Base-by-base conservation (phyloP, 768 basidiomycete genomes). In the Tricholoma hemisulphureum region DNA sequence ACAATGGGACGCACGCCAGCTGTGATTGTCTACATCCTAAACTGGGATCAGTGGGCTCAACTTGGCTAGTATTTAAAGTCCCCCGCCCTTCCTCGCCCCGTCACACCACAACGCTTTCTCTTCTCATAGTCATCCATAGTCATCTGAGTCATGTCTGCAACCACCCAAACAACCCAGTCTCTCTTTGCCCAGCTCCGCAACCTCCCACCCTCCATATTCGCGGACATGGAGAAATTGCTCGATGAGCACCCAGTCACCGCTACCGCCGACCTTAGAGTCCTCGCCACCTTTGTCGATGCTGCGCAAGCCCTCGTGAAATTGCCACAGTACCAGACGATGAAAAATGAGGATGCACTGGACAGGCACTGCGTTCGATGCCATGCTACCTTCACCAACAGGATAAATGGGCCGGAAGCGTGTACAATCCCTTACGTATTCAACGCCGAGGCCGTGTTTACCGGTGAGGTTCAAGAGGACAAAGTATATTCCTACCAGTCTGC, bases 341-440 rank as follows among this genome's bases (percentile, higher is more conserved):
- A 52, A 23, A 34, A 48, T 26, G 53, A 53, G 31, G 45, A 54
- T 39, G 53, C 39, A 6, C 9, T 49, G 20, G 39, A 52, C 20
- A 49, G 50, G 28, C 61, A 62, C 56, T 62, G 61, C 49, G 56
- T 51, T 20, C 58, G 58, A 21, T 62, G 61, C 56, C 61, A 62
- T 50, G 41, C 29, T 6, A 29, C 59, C 2, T 62, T 55, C 35
- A 62, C 56, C 20, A 58, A 60, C 34, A 48, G 43, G 14, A 28
- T 21, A 7, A 62, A 62, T 43, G 50, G 41, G 3, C 43, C 39
- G 48, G 35, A 45, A 29, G 53, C 55, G 3, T 62, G 61, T 24
- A 24, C 49, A 48, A 48, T 62, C 20, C 58, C 58, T 2, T 58
- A 62, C n/a, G 53, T 60, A 28, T 62, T 59, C 53, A 24, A 49